These are phyloP conservation scores for Hypoxylon sp. DNA, from an alignment of 2,329 filamentous ascomycete species.

Conservation along the genomic window DNA sequence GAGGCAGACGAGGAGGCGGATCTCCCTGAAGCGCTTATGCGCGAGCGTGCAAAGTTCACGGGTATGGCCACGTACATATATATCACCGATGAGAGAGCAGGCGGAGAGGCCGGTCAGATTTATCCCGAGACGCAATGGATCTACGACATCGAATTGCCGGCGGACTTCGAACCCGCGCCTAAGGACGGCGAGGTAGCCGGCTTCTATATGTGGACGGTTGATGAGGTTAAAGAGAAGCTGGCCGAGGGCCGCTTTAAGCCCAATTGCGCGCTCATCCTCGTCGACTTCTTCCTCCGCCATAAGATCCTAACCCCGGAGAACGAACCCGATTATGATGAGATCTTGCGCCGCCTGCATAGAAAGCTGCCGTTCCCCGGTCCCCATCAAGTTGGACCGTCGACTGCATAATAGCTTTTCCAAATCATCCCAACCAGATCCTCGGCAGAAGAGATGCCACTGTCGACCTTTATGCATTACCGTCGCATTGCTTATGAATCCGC, in stretches of 20 bases:
- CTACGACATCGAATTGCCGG: slow-evolving; percentile 85
- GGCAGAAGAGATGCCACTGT: neutral
- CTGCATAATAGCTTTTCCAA: slow-evolving; percentile 23
- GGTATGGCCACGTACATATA: slow-evolving; percentile 89
- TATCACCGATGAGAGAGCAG: slow-evolving; percentile 78
- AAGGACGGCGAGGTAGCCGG: slow-evolving; percentile 90
- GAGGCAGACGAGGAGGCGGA: slow-evolving; percentile 92
- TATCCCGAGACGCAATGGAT: slow-evolving; percentile 94
- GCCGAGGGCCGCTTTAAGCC: slow-evolving; percentile 85
- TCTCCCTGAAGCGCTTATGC: slow-evolving; percentile 76
- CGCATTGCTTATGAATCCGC: slow-evolving; percentile 19
- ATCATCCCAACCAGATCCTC: neutral
- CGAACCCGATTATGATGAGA: slow-evolving; percentile 82
- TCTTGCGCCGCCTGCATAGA: slow-evolving; percentile 80
- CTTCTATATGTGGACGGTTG: slow-evolving; percentile 81
- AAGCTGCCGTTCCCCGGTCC: slow-evolving; percentile 82
- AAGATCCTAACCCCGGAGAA: slow-evolving; percentile 82
- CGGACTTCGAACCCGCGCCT: slow-evolving; percentile 76
- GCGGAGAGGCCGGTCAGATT: slow-evolving; percentile 83
- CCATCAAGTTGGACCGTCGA: slow-evolving; percentile 55
- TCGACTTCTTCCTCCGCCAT: slow-evolving; percentile 92
- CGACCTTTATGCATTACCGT: neutral
- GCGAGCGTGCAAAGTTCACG: slow-evolving; percentile 65
- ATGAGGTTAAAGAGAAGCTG: slow-evolving; percentile 79
- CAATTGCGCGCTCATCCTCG: slow-evolving; percentile 84